Base-by-base conservation (phyloP, 495 filamentous ascomycete genomes). In the Margaritispora aquatica region DNA sequence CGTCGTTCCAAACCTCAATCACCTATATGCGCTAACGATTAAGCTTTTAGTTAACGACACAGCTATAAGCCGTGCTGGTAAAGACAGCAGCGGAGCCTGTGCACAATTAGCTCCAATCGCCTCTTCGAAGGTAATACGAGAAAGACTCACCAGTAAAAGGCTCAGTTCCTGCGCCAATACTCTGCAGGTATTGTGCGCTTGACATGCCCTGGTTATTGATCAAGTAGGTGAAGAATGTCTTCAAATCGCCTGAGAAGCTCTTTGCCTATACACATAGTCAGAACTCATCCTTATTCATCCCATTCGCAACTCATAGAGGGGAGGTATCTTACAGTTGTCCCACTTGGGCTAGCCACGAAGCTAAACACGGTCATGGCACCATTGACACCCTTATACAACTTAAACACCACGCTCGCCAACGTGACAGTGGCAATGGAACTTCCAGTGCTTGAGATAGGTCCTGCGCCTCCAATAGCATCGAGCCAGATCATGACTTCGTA, bases 401-500 rank as follows among this genome's bases (percentile, higher is more conserved):
- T 74, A 75, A 79, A 86, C 11, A 54, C 63, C 24, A 69, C 66
- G 13, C 80, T 79, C 22, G 66, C 77, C 54, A 88, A 76, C 20
- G 68, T 80, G 3, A 75, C 69, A 1, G 75, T 83, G 7, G 78
- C 80, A 57, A 85, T 73, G 1, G 83, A 27, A 10, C 72, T 74
- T 54, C 82, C 83, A 7, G 74, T 81, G 26, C 75, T 75, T 13
- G 81, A 84, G 67, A 87, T 86, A 3, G 84, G 82, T 11, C 82
- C 83, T 2, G 85, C 82, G 50, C 80, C 83, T 29, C 83, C 84
- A 57, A 81, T 69, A 26, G 80, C 79, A 2, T 72, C 83, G 22
- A 88, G 77, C 85, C 86, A 89, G 64, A 89, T 74, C 86, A 89
- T 89, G 68, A 89, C 76, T 69, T 89, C 86, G 68, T 85, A 87